Evolutionary conservation across 208 protist species (phyloP).

Genomic region (Leishmania tarentolae): DNA sequence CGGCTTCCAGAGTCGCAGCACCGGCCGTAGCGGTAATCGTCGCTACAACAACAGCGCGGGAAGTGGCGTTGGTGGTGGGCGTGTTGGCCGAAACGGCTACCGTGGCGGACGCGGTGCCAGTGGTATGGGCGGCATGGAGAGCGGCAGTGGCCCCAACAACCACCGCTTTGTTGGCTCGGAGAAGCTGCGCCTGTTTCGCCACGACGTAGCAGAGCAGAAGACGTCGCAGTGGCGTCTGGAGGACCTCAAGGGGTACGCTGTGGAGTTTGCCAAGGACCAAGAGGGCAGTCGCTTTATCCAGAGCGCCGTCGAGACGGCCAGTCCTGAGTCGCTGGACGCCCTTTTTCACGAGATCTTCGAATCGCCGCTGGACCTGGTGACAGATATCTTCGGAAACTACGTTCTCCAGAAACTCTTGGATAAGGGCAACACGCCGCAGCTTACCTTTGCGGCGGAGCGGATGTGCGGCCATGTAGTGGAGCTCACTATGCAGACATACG

Average conservation of each 20-base stretch:
- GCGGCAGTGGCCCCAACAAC: conserved; percentile 24
- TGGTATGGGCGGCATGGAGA: conserved; percentile 34
- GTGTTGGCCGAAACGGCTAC: conserved; percentile 21
- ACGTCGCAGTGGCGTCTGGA: conserved; percentile 59
- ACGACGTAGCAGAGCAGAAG: conserved; percentile 51
- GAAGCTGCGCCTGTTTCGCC: conserved; percentile 68
- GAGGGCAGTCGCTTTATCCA: conserved; percentile 98
- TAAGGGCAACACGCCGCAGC: conserved; percentile 87
- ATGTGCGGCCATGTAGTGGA: conserved; percentile 93
- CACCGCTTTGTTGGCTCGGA: conserved; percentile 61
- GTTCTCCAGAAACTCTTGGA: conserved; percentile 99
- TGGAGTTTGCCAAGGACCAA: conserved; percentile 97
- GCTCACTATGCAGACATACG: conserved; percentile 97
- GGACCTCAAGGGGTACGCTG: conserved; percentile 91
- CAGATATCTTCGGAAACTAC: conserved; percentile 99
- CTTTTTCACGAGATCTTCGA: conserved; percentile 95
- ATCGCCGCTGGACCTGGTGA: conserved; percentile 91
- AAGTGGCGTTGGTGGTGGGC: background rate
- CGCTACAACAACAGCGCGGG: conserved; percentile 16
- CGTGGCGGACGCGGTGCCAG: conserved; percentile 31
- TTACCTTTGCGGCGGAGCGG: conserved; percentile 75
- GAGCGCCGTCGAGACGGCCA: conserved; percentile 92
- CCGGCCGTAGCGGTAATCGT: conserved; percentile 22
- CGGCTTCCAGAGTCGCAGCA: conserved; percentile 21
- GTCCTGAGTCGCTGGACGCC: conserved; percentile 79